phyloP scores from a whole-genome alignment of 495 filamentous ascomycete species.

The Annulohypoxylon stygium region DNA sequence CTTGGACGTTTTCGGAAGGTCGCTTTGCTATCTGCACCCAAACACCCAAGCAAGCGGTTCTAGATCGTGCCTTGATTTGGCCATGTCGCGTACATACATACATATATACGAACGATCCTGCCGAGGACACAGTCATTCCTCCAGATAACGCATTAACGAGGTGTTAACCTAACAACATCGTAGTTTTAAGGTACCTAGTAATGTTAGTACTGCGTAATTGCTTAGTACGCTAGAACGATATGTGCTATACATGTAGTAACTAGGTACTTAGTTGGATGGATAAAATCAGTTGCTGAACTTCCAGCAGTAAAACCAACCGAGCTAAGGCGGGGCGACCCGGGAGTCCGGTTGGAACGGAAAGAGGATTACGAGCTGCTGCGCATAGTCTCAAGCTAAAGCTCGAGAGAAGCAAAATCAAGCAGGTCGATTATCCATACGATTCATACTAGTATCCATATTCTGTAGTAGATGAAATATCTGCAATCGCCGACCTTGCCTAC shows the following conservation, averaged over 20 bases:
- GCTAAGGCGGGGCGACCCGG: not conserved
- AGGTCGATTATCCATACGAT: too few species aligned
- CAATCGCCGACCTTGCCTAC: not conserved
- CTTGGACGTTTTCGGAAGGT: conserved; percentile 42
- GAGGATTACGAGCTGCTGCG: not conserved
- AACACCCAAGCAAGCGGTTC: conserved; percentile 22
- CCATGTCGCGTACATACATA: not conserved
- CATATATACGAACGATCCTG: not conserved
- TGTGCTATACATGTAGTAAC: too few species aligned
- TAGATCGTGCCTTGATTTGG: conserved; percentile 33
- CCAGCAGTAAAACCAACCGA: not conserved
- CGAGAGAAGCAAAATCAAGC: not conserved
- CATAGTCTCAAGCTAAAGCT: not conserved
- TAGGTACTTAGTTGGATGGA: not conserved
- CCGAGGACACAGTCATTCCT: too few species aligned
- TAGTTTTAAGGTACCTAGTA: too few species aligned
- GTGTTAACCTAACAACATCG: too few species aligned
- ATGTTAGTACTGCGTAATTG: too few species aligned
- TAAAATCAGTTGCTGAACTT: not conserved
- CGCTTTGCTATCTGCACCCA: conserved; percentile 35
- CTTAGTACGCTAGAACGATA: too few species aligned
- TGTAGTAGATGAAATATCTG: not conserved
- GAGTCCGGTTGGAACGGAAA: not conserved
- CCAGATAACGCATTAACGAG: not conserved
- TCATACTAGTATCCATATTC: too few species aligned